Evolutionary conservation across 2,329 filamentous ascomycete genomes (phyloP).

Genomic region (Pseudonectria foliicola): DNA sequence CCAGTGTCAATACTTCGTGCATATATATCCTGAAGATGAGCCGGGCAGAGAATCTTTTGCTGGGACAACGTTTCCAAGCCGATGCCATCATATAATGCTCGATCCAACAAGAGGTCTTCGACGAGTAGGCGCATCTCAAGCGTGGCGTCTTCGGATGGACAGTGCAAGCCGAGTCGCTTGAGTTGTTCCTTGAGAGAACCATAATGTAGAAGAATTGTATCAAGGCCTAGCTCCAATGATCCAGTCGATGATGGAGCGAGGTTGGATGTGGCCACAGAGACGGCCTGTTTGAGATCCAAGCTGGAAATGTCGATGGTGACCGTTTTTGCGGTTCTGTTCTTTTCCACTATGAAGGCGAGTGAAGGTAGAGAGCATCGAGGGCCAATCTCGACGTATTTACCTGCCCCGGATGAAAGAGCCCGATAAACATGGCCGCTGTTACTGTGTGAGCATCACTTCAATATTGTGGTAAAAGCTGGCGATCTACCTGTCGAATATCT

Average conservation of each 20-base stretch:
- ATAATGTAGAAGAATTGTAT: slow-evolving; percentile 18
- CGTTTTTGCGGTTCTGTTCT: slow-evolving; percentile 14
- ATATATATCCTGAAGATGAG: slow-evolving; percentile 23
- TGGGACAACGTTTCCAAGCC: slow-evolving; percentile 15
- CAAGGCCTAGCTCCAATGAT: slow-evolving; percentile 13
- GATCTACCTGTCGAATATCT: slow-evolving; percentile 20
- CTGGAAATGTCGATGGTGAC: slow-evolving; percentile 24
- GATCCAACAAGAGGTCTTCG: slow-evolving; percentile 19
- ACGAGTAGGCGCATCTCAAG: slow-evolving; percentile 22
- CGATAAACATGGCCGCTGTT: slow-evolving; percentile 18
- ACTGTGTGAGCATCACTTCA: slow-evolving; percentile 3
- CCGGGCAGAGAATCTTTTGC: slow-evolving; percentile 8
- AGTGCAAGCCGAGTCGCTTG: slow-evolving; percentile 3
- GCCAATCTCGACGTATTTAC: slow-evolving; percentile 19
- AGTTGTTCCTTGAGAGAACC: slow-evolving; percentile 15
- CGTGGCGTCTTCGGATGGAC: slow-evolving; percentile 9
- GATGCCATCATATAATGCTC: slow-evolving; percentile 21
- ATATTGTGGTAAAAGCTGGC: neutral
- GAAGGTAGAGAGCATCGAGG: slow-evolving; percentile 10
- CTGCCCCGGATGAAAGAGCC: slow-evolving; percentile 21
- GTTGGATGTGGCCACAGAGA: slow-evolving; percentile 31
- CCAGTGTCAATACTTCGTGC: slow-evolving; percentile 18
- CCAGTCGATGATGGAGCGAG: slow-evolving; percentile 1
- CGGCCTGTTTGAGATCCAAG: slow-evolving; percentile 27
- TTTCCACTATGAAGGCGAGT: slow-evolving; percentile 22